These are phyloP conservation scores for Plasmodium reichenowi DNA, from an alignment of 169 alveolate species.

Conservation along the genomic window DNA sequence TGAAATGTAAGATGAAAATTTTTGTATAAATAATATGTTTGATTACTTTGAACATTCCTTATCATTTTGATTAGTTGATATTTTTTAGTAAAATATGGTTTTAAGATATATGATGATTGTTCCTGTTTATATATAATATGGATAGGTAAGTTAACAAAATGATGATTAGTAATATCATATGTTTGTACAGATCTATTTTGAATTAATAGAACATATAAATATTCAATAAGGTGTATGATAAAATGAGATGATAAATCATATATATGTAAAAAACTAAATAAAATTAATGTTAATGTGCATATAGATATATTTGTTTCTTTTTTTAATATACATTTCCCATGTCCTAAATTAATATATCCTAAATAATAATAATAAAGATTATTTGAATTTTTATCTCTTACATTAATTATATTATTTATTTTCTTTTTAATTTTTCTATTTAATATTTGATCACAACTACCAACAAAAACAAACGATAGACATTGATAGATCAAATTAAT, in stretches of 20 bases:
- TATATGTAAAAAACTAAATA: slow-evolving; percentile 63
- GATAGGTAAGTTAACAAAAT: slow-evolving; percentile 58
- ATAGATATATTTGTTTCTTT: slow-evolving; percentile 44
- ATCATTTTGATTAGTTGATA: neutral
- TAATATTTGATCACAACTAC: slow-evolving; percentile 59
- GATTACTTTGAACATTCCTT: neutral
- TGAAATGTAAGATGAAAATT: slow-evolving; percentile 18
- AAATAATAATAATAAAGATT: slow-evolving; percentile 74
- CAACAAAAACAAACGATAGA: slow-evolving; percentile 65
- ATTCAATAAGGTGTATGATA: slow-evolving; percentile 61
- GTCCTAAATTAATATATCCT: slow-evolving; percentile 75
- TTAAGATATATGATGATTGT: slow-evolving; percentile 10
- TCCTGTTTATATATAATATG: slow-evolving; percentile 66
- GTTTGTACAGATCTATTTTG: slow-evolving; percentile 44
- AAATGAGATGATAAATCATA: slow-evolving; percentile 60
- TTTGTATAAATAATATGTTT: neutral
- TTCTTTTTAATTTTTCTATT: slow-evolving; percentile 72
- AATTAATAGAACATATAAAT: slow-evolving; percentile 49
- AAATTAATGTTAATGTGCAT: slow-evolving; percentile 47
- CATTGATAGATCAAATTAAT: slow-evolving; percentile 67
- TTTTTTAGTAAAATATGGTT: neutral
- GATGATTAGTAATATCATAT: slow-evolving; percentile 27
- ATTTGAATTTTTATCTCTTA: slow-evolving; percentile 50
- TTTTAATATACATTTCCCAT: slow-evolving; percentile 70
- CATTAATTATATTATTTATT: slow-evolving; percentile 36